A percentile compares a stretch with the other conserved stretches of the same genome.
Conservation (phyloP, 768 basidiomycete genomes). For the Hygrophoropsis aurantiaca region DNA sequence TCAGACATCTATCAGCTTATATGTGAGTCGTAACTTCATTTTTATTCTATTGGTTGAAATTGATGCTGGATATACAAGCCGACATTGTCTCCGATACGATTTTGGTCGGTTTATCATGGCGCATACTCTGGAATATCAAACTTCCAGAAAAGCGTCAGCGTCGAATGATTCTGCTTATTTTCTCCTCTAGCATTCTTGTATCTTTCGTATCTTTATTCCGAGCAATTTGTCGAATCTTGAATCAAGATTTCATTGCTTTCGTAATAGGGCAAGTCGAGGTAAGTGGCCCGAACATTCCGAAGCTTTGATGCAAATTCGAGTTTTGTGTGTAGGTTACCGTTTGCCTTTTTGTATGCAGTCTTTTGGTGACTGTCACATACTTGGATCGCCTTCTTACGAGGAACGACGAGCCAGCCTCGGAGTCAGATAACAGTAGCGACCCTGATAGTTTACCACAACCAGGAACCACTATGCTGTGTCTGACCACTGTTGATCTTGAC, state of each 20-base stretch:
- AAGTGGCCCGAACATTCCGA: too few relatives aligned
- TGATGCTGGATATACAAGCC: slow-evolving; percentile 2
- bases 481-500: too few relatives aligned
- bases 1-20: slow-evolving; percentile 13
- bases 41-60: neutral
- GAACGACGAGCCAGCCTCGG: too few relatives aligned
- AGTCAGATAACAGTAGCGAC: too few relatives aligned
- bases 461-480: too few relatives aligned
- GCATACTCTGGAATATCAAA: slow-evolving; percentile 20
- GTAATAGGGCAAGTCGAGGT: too few relatives aligned
- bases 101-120: slow-evolving; percentile 15
- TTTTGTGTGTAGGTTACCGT: too few relatives aligned
- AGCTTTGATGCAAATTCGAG: too few relatives aligned
- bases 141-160: slow-evolving; percentile 14
- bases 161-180: slow-evolving; percentile 23
- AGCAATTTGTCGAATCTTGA: slow-evolving; percentile 9
- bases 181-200: slow-evolving; percentile 17
- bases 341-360: too few relatives aligned
- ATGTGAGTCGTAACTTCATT: slow-evolving; percentile 9
- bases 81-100: slow-evolving; percentile 15
- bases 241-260: neutral
- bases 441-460: too few relatives aligned
- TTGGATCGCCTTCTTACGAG: too few relatives aligned
- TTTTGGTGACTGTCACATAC: too few relatives aligned
- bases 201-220: slow-evolving; percentile 16